phyloP scores from a whole-genome alignment of 148 eudicot species.

The Amaranthus hypochondriacus region DNA sequence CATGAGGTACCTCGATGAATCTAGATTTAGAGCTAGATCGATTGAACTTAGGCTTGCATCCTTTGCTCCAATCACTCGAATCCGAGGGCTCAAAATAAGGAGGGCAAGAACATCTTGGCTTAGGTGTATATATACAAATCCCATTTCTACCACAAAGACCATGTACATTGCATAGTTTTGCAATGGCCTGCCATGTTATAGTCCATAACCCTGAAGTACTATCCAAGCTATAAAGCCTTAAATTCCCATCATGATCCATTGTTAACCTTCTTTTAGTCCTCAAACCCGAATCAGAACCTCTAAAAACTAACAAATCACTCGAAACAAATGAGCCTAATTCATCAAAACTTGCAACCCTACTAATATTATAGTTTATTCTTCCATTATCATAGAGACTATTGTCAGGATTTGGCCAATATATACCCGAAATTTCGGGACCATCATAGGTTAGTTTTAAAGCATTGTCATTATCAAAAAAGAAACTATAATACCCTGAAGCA shows the following conservation, averaged over 20 bases:
- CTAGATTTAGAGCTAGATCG: constrained; percentile 22
- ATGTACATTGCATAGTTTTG: constrained; percentile 35
- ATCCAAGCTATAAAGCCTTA: constrained; percentile 55
- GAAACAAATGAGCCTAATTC: constrained; percentile 36
- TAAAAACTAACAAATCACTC: constrained; percentile 36
- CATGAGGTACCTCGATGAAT: constrained; percentile 41
- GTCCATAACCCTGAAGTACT: constrained; percentile 36
- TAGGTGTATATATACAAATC: constrained; percentile 42
- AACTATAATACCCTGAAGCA: constrained; percentile 34
- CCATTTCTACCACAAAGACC: constrained; percentile 66
- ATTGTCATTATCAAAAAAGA: constrained; percentile 33
- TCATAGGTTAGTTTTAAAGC: constrained; percentile 25
- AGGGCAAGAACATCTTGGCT: constrained; percentile 50
- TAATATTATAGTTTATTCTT: constrained; percentile 29
- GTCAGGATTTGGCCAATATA: constrained; percentile 34
- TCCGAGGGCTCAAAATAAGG: constrained; percentile 33
- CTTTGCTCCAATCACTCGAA: constrained; percentile 42
- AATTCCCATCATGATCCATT: constrained; percentile 53
- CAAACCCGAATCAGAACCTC: constrained; percentile 37
- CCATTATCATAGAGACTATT: neutral
- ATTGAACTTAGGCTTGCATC: constrained; percentile 50
- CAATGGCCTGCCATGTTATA: constrained; percentile 44
- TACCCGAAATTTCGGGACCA: constrained; percentile 26
- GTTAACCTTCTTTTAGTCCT: constrained; percentile 45
- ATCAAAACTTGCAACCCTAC: constrained; percentile 28